Evolutionary conservation across 2,329 filamentous ascomycete species (phyloP).

Genomic region (Hypoxylon sp.): DNA sequence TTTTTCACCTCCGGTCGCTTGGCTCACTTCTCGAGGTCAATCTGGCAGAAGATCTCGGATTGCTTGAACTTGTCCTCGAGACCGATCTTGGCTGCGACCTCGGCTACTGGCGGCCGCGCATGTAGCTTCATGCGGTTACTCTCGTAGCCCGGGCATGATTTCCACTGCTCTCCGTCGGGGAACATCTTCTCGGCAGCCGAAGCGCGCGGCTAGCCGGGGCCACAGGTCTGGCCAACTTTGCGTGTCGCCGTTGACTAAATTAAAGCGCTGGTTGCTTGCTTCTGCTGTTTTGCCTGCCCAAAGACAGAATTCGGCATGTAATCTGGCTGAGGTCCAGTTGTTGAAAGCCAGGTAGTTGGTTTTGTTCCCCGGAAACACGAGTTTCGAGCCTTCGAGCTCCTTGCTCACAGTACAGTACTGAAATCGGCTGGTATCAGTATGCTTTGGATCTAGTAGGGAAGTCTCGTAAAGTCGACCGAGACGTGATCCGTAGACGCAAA

Average conservation of each 20-base stretch:
- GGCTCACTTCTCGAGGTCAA: slow-evolving; percentile 60
- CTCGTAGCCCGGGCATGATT: slow-evolving; percentile 38
- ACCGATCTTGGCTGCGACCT: slow-evolving; percentile 51
- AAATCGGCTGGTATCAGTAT: neutral
- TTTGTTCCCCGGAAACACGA: slow-evolving; percentile 56
- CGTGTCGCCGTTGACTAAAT: slow-evolving; percentile 60
- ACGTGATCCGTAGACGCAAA: too few species aligned
- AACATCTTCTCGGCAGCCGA: slow-evolving; percentile 55
- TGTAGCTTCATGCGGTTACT: slow-evolving; percentile 42
- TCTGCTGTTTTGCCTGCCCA: slow-evolving; percentile 54
- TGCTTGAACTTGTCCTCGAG: slow-evolving; percentile 48
- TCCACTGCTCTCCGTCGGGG: slow-evolving; percentile 39
- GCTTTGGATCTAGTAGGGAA: neutral
- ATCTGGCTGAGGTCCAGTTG: slow-evolving; percentile 52
- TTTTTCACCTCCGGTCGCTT: slow-evolving; percentile 57
- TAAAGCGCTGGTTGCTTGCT: slow-evolving; percentile 60
- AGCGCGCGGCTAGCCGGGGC: slow-evolving; percentile 58
- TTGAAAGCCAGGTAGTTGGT: slow-evolving; percentile 57
- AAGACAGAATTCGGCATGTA: slow-evolving; percentile 57
- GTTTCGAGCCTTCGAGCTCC: slow-evolving; percentile 53
- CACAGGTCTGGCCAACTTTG: slow-evolving; percentile 61
- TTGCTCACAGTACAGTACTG: slow-evolving; percentile 57
- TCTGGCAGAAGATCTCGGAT: slow-evolving; percentile 56
- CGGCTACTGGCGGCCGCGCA: slow-evolving; percentile 52
- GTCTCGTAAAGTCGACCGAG: too few species aligned